Conservation (phyloP, 345 rosid species). For the Ceriops tagal region DNA sequence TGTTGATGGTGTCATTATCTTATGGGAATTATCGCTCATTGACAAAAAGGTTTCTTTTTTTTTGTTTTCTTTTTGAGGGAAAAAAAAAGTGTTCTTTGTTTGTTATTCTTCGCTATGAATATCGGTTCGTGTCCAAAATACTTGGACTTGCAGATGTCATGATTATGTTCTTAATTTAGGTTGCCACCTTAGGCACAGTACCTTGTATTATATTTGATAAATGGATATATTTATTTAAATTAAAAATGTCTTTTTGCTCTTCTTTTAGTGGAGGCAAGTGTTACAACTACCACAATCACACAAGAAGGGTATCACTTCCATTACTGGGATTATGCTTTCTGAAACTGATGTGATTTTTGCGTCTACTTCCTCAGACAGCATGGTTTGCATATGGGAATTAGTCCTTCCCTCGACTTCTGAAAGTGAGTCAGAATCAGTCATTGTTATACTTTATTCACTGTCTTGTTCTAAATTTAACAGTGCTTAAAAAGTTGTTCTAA, state of each 20-base stretch:
- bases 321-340: conserved; percentile 64
- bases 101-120: not conserved
- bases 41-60: conserved; percentile 41
- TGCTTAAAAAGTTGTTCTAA: not conserved
- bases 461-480: not conserved
- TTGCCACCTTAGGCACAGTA: not conserved
- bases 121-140: not conserved
- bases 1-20: conserved; percentile 59
- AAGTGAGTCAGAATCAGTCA: conserved; percentile 34
- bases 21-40: conserved; percentile 69
- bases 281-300: conserved; percentile 67
- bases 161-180: not conserved
- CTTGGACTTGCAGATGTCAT: not conserved
- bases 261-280: conserved; percentile 68
- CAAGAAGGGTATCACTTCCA: conserved; percentile 85
- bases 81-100: not conserved
- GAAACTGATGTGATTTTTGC: conserved; percentile 59
- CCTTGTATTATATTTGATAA: too few species aligned
- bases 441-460: not conserved
- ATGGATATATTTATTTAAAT: not conserved
- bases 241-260: not conserved
- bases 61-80: not conserved
- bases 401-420: conserved; percentile 42
- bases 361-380: conserved; percentile 82
- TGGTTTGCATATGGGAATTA: conserved; percentile 61